Percentiles rank a stretch among this genome's conserved stretches.
Evolutionary conservation across 192 early-diverging fungal species (phyloP).

Genomic region (Mortierella hygrophila): DNA sequence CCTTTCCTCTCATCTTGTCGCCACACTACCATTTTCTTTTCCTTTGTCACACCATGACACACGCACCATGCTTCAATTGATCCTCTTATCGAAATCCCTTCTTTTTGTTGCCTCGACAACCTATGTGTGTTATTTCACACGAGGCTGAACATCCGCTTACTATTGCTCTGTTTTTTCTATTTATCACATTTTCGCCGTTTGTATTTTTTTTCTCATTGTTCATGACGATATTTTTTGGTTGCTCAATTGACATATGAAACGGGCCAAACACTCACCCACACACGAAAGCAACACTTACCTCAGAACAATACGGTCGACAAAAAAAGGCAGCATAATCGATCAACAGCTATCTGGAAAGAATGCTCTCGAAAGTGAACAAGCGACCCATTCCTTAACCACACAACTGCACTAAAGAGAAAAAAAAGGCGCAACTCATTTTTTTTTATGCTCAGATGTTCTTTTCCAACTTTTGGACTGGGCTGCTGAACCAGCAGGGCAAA

Average conservation of each 20-base stretch:
- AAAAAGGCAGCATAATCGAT: neutral
- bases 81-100: neutral
- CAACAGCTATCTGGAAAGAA: neutral
- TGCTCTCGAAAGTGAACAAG: neutral
- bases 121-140: neutral
- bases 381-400: neutral
- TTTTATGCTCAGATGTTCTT: neutral
- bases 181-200: constrained; percentile 11
- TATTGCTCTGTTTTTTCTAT: neutral
- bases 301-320: neutral
- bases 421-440: constrained; percentile 6
- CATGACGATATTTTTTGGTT: constrained; percentile 2
- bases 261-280: neutral
- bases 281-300: neutral
- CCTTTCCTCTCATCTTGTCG: neutral
- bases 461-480: neutral
- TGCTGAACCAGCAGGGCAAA: neutral
- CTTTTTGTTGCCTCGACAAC: neutral
- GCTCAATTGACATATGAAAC: neutral
- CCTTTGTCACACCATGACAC: constrained; percentile 1
- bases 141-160: neutral
- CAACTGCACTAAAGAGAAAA: neutral
- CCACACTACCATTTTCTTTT: neutral
- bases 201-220: constrained; percentile 10
- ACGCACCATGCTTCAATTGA: neutral